These are phyloP conservation scores for Microbotryum lychnidis-dioicae DNA, from an alignment of 1,284 basidiomycete genomes.

Conservation along the genomic window DNA sequence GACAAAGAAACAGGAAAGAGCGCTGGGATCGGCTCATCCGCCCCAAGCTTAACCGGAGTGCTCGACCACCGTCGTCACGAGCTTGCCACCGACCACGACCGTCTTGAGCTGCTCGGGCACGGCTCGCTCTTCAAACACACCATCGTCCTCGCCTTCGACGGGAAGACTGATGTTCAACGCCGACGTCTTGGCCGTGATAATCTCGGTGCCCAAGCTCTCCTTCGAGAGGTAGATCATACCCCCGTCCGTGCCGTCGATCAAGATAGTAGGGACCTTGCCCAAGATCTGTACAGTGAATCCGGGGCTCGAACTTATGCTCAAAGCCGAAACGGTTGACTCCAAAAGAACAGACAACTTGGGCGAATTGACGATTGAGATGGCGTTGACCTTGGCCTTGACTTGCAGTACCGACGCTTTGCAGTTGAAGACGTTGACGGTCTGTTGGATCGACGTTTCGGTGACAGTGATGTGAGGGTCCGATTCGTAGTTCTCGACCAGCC, in stretches of 20 bases:
- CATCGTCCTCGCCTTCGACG: conserved; percentile 77
- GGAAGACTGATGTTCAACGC: conserved; percentile 88
- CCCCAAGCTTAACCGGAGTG: conserved; percentile 56
- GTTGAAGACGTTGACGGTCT: conserved; percentile 80
- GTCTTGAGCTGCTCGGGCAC: conserved; percentile 96
- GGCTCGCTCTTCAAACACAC: conserved; percentile 80
- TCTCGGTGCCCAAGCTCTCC: conserved; percentile 68
- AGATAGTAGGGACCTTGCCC: conserved; percentile 80
- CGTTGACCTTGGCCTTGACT: conserved; percentile 92
- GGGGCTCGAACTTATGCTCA: conserved; percentile 81
- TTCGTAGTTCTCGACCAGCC: conserved; percentile 91
- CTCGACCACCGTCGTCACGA: conserved; percentile 82
- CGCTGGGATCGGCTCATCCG: background rate
- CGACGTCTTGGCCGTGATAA: conserved; percentile 91
- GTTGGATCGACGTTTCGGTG: conserved; percentile 68
- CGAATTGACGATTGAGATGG: conserved; percentile 84
- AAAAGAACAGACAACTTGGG: conserved; percentile 80
- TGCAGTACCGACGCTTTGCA: conserved; percentile 85
- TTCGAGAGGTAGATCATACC: conserved; percentile 92
- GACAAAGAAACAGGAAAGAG: too few species aligned
- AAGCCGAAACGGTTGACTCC: conserved; percentile 81
- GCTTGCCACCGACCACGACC: conserved; percentile 68
- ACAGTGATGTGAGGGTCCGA: conserved; percentile 67
- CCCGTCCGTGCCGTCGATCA: conserved; percentile 88
- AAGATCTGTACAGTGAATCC: conserved; percentile 91